Evolutionary conservation across 805 yeast genomes (phyloP), one percentile per base, ranked within the genome.

Genomic region (Spathaspora passalidarum): DNA sequence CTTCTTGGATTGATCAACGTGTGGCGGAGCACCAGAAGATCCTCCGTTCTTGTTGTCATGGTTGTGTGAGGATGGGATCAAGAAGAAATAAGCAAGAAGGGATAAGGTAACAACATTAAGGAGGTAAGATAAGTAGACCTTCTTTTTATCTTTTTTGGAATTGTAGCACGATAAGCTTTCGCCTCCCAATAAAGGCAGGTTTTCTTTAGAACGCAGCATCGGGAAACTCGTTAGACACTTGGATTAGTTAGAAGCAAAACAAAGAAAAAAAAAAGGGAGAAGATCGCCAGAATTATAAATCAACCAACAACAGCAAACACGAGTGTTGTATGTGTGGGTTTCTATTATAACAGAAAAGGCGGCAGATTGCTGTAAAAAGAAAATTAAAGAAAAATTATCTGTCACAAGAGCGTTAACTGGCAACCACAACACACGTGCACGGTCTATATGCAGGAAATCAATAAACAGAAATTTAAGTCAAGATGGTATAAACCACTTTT

Each of bases 1-100:
- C 72, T 86, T 87, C 48, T 49, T 50, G n/a, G 42, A 34, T 4
- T 55, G 26, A 51, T 57, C 62, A 20, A 54, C 45, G 7, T 19
- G 21, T 2, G 38, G 39, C 1, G 14, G 20, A 22, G 19, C 14
- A 11, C 18, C 43, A 3, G 20, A 22, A 16, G 37, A 5, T 7
- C 32, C 19, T 3, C 14, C 7, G 14, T 35, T 16, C 6, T 17
- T 10, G 22, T 29, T 21, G 20, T 4, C 41, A 19, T 9, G 32
- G 23, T 5, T 32, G 18, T 8, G 18, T 8, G 34, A 19, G 18
- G 35, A 22, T 16, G 44, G 44, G 40, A 29, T 43, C 20, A 49
- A 45, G 8, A 34, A 34, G n/a, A 45, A 22, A 19, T 48, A 48
- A 16, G 42, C 48, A 16, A 48, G 43, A 16, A 46, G 36, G 5